These are phyloP conservation scores for Inga leiocalycina DNA, from an alignment of 306 rosid genomes.

Conservation along the genomic window DNA sequence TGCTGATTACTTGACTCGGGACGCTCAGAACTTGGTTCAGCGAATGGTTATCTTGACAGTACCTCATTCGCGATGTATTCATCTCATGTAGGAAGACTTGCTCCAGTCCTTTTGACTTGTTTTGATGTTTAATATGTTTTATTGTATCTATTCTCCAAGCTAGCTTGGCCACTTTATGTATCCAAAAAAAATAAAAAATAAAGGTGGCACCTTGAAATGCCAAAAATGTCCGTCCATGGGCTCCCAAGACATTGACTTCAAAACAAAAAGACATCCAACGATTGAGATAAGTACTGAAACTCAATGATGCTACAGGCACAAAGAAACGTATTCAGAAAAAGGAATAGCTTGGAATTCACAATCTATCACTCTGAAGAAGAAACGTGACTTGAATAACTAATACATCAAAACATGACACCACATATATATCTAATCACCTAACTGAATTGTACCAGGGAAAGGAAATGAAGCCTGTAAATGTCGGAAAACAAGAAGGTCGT, in stretches of 20 bases:
- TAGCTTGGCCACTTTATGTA: too few relatives aligned
- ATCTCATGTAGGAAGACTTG: too few relatives aligned
- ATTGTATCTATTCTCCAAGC: too few relatives aligned
- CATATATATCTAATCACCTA: conserved; percentile 9
- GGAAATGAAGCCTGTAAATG: not conserved
- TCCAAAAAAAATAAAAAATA: too few relatives aligned
- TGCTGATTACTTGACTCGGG: too few relatives aligned
- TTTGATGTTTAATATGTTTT: too few relatives aligned
- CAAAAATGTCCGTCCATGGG: not conserved
- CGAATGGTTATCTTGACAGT: too few relatives aligned
- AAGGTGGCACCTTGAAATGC: not conserved
- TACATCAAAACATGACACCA: conserved; percentile 6
- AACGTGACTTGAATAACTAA: not conserved
- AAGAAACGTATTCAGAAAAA: not conserved
- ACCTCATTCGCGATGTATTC: too few relatives aligned
- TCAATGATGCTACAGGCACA: not conserved
- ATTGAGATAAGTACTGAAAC: not conserved
- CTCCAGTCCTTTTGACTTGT: too few relatives aligned
- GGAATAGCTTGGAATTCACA: conserved; percentile 9
- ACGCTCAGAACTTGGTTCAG: too few relatives aligned
- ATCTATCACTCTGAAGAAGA: conserved; percentile 1
- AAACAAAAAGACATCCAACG: not conserved
- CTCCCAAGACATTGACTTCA: not conserved
- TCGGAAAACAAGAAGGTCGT: not conserved
- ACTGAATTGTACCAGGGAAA: conserved; percentile 17